Evolutionary conservation across 768 basidiomycete species (phyloP), one percentile per base, ranked within the genome.

Genomic region (Trametes gibbosa): DNA sequence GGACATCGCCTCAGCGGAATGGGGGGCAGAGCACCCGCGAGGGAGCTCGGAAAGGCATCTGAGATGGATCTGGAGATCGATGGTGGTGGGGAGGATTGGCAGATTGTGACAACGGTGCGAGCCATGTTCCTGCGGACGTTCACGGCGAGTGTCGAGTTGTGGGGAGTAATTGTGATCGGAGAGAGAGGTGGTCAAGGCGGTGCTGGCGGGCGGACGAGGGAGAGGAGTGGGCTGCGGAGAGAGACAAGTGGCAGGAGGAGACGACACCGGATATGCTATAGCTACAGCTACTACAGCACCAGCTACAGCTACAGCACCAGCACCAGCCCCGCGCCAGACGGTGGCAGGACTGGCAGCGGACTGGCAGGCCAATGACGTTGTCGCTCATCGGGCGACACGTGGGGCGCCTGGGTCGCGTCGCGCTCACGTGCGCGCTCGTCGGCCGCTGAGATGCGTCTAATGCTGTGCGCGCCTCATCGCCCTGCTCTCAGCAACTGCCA

Each of bases 401-500:
- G 59, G 53, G 54, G 60, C 60, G 60, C 60, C 49, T 56, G 13
- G 40, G 27, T 2, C 21, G 41, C 12, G 25, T 40, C 58, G 56
- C 58, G 58, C 54, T 58, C 60, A 65, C 60, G 64, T 62, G 64
- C 60, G 53, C 57, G 45, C 41, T 40, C 35, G 14, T 48, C 49
- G 39, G 57, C 34, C 25, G 41, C 27, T 35, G 41, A 27, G 32
- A 9, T 50, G 48, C 47, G 39, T 45, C 49, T 51, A 46, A 35
- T 56, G 60, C 63, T 61, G 60, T 65, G 63, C 48, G 41, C 45
- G 50, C 39, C 34, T 54, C 59, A 65, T 50, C 52, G 64, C 63
- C 61, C 50, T 65, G 45, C 55, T 56, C 58, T 55, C 60, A 62
- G 58, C 60, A 58, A 50, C 54, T 65, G 64, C 61, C 61, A 60